Conservation (phyloP, 2,329 filamentous ascomycete species). For the Trichoderma koningiopsis region DNA sequence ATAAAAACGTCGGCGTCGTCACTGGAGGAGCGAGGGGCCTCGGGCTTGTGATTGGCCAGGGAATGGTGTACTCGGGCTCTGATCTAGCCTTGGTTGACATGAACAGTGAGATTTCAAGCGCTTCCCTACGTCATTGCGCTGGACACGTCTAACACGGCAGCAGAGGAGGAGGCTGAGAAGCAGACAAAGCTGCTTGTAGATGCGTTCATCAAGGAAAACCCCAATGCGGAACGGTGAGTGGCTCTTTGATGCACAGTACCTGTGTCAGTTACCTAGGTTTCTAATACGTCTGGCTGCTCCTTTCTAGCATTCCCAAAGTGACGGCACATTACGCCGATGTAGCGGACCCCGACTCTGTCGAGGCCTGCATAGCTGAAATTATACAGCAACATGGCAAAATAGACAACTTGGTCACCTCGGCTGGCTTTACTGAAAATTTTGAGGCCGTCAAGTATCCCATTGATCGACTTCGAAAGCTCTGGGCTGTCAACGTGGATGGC, state of each 20-base stretch:
- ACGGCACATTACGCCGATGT: slow-evolving; percentile 92
- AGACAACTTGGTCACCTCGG: slow-evolving; percentile 92
- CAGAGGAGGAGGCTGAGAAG: slow-evolving; percentile 80
- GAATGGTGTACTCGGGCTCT: slow-evolving; percentile 82
- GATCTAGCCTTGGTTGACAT: slow-evolving; percentile 91
- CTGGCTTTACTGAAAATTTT: slow-evolving; percentile 95
- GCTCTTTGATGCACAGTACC: not conserved
- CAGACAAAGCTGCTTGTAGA: slow-evolving; percentile 75
- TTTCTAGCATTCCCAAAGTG: slow-evolving; percentile 69
- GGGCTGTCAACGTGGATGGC: slow-evolving; percentile 90
- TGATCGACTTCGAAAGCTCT: slow-evolving; percentile 89
- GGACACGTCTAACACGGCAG: not conserved
- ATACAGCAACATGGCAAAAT: slow-evolving; percentile 70
- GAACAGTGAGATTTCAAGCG: slow-evolving; percentile 65
- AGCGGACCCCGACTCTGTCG: slow-evolving; percentile 76
- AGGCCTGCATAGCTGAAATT: slow-evolving; percentile 67
- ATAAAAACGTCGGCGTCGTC: slow-evolving; percentile 79
- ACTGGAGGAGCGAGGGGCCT: slow-evolving; percentile 89
- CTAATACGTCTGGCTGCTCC: not conserved
- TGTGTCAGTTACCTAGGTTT: not conserved
- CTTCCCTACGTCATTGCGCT: not conserved
- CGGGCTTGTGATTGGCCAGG: slow-evolving; percentile 90
- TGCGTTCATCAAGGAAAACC: slow-evolving; percentile 78
- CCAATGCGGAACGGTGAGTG: slow-evolving; percentile 66
- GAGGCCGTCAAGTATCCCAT: slow-evolving; percentile 88